Evolutionary conservation across 176 grass and related monocot species (phyloP).

Genomic region (Cenchrus americanus): DNA sequence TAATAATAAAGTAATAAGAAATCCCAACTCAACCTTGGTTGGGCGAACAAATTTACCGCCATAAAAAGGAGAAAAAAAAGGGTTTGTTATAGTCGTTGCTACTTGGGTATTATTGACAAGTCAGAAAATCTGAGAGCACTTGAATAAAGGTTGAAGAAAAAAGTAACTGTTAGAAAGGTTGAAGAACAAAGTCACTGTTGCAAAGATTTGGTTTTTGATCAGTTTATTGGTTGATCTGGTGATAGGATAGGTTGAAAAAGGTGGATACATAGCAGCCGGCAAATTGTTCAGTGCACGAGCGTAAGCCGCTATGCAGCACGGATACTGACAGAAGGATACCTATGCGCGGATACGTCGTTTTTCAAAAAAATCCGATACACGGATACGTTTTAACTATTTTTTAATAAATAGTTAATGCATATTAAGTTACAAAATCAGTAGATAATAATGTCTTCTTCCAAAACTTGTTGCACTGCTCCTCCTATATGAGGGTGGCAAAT

Average conservation of each 20-base stretch:
- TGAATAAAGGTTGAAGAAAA: not conserved
- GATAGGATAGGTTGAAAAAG: constrained; percentile 3
- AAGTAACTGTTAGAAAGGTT: not conserved
- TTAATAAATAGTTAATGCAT: too few relatives aligned
- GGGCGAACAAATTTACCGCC: not conserved
- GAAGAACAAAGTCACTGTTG: not conserved
- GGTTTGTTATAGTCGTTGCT: not conserved
- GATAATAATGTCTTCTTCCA: too few relatives aligned
- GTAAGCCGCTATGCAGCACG: too few relatives aligned
- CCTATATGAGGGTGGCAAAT: too few relatives aligned
- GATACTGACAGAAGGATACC: too few relatives aligned
- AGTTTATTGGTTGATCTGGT: not conserved
- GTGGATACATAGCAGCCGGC: not conserved
- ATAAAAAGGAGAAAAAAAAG: not conserved
- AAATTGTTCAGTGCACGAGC: too few relatives aligned
- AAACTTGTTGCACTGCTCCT: too few relatives aligned
- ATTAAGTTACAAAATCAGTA: too few relatives aligned
- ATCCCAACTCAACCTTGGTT: not conserved
- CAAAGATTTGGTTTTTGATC: not conserved
- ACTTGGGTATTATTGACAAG: not conserved
- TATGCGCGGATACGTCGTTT: too few relatives aligned
- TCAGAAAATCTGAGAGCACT: not conserved
- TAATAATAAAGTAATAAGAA: not conserved
- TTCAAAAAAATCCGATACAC: too few relatives aligned
- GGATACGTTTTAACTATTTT: too few relatives aligned